Evolutionary conservation across 192 early-diverging fungal species (phyloP), one percentile per base, ranked within the genome.

Genomic region (Bifiguratus adelaidae): DNA sequence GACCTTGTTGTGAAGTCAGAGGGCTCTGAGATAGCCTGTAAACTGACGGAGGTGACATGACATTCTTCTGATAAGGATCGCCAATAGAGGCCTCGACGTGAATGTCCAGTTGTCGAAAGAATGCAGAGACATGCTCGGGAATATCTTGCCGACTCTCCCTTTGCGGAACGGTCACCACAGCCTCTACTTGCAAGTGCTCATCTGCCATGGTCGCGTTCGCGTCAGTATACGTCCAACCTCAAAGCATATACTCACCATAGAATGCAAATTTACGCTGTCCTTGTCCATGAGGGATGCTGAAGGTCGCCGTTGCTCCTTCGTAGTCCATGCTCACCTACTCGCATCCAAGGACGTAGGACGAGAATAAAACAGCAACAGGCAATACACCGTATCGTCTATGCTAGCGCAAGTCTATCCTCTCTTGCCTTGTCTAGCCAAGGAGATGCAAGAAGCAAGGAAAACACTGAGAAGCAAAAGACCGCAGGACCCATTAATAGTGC

Each of bases 81-180:
- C 55, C 53, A 54, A 73, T 56, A 8, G 71, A 61, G 3, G 75
- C 75, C 30, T 77, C 75, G 15, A 73, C 60, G 41, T 68, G 63
- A 19, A 77, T 66, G 43, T 77, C 75, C 5, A 77, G 51, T 23
- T 68, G 60, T 7, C 65, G 42, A 30, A 67, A 77, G 48, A 77
- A 68, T 7, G 54, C 47, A 6, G 55, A 46, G 2, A 61, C 67
- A 4, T 58, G 15, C 34, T 54, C 30, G 7, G 30, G 12, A 32
- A 64, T 34, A 41, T 62, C 42, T 35, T 61, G 29, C 28, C 63
- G 50, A 43, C 52, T 24, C 4, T 55, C 34, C 12, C 33, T 35
- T 1, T 47, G 23, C 5, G 60, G 54, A 18, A 61, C 36, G 15
- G 24, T 29, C 6, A 37, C 53, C 12, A 52, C 40, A 2, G 56